These are phyloP conservation scores for Chalaropsis thielavioides DNA, from an alignment of 2,329 filamentous ascomycete genomes.

Conservation along the genomic window DNA sequence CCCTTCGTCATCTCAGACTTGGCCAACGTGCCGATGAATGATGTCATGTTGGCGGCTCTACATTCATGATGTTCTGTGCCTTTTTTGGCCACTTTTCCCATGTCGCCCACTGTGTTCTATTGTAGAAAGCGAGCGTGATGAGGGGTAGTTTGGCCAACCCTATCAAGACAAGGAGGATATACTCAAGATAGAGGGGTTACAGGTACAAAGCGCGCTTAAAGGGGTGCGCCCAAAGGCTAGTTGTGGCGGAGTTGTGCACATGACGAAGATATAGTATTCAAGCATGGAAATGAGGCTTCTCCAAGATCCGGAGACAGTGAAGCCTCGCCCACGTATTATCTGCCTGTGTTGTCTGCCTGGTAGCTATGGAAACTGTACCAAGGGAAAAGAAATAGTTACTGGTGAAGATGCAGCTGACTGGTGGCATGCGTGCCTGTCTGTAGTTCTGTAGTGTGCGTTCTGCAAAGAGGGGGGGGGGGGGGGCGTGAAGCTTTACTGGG, in stretches of 20 bases:
- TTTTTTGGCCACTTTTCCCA: background rate
- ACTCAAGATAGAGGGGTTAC: too few relatives aligned
- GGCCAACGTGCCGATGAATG: background rate
- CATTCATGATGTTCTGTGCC: background rate
- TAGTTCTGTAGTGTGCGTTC: background rate
- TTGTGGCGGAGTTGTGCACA: background rate
- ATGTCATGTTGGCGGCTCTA: background rate
- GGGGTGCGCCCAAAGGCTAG: too few relatives aligned
- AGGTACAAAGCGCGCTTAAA: too few relatives aligned
- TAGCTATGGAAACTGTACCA: background rate
- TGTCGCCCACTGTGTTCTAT: too few relatives aligned
- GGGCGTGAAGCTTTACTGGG: background rate
- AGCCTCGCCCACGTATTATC: background rate
- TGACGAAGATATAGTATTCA: background rate
- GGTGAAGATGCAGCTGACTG: conserved; percentile 1
- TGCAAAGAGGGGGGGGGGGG: background rate
- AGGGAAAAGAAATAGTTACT: background rate
- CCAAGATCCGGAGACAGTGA: background rate
- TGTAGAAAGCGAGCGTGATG: background rate
- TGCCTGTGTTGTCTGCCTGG: background rate
- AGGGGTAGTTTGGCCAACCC: background rate
- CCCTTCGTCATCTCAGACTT: background rate
- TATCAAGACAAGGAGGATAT: background rate
- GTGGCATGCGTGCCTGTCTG: background rate
- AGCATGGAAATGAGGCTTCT: background rate